These are phyloP conservation scores for Fusarium sp. DNA, from an alignment of 2,329 filamentous ascomycete species.

Conservation along the genomic window DNA sequence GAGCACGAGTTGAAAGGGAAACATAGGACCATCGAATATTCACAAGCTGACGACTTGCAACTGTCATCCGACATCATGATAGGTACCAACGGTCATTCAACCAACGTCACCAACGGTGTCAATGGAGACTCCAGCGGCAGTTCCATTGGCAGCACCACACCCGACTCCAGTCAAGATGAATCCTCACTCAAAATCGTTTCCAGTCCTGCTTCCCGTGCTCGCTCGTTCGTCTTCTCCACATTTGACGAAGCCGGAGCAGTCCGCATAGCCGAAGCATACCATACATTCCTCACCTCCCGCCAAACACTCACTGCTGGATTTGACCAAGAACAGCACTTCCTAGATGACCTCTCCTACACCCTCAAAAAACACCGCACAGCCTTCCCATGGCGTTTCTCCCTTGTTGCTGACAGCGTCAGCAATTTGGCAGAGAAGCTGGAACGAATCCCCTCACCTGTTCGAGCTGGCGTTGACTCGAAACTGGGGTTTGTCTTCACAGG, in stretches of 20 bases:
- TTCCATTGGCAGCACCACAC: neutral
- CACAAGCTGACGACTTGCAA: neutral
- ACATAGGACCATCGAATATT: constrained; percentile 3
- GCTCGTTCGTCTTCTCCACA: constrained; percentile 12
- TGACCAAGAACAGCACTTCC: constrained; percentile 3
- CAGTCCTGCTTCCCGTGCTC: neutral
- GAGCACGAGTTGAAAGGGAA: neutral
- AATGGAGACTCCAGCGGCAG: neutral
- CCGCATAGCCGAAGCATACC: constrained; percentile 4
- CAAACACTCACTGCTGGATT: neutral
- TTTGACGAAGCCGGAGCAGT: constrained; percentile 13
- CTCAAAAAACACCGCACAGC: constrained; percentile 13
- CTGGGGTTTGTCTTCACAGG: constrained; percentile 34
- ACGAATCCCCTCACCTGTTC: neutral
- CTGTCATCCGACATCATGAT: neutral
- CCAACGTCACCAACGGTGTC: neutral
- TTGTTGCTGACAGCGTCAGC: neutral
- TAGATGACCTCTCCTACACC: constrained; percentile 14
- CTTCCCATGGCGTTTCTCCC: constrained; percentile 12
- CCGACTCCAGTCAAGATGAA: neutral
- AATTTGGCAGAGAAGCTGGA: neutral
- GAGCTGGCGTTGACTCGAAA: neutral
- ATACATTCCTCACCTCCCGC: neutral
- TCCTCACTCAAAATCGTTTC: neutral
- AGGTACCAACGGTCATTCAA: neutral